These are phyloP conservation scores for Phytopythium delawarense DNA, from an alignment of 352 stramenopile species.

Conservation along the genomic window DNA sequence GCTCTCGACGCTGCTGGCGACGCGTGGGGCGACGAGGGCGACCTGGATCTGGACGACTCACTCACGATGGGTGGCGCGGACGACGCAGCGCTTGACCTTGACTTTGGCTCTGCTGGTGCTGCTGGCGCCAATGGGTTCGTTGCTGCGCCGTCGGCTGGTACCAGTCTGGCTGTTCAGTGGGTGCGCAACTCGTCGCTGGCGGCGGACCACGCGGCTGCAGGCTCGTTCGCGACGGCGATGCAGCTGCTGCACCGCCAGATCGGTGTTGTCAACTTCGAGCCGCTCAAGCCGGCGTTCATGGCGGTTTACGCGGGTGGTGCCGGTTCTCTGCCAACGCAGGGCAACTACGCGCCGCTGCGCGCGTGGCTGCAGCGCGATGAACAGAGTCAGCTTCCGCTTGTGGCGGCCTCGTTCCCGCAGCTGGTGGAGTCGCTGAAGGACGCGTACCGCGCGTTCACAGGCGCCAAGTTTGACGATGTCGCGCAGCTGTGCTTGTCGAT, in stretches of 20 bases:
- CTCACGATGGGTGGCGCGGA: conserved; percentile 37
- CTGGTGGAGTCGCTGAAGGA: conserved; percentile 93
- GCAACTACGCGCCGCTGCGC: conserved; percentile 65
- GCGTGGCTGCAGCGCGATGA: conserved; percentile 87
- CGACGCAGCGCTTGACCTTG: conserved; percentile 46
- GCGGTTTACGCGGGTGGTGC: conserved; percentile 77
- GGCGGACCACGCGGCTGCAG: conserved; percentile 96
- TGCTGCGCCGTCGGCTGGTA: conserved; percentile 87
- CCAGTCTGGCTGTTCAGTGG: conserved; percentile 89
- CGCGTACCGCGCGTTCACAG: conserved; percentile 96
- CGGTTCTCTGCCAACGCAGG: conserved; percentile 83
- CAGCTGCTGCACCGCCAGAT: conserved; percentile 99
- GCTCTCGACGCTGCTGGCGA: conserved; percentile 68
- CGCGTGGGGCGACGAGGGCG: conserved; percentile 80
- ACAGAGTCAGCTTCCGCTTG: conserved; percentile 76
- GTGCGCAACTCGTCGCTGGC: conserved; percentile 96
- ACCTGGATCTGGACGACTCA: conserved; percentile 83
- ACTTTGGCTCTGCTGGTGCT: conserved; percentile 37
- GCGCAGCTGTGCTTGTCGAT: conserved; percentile 91
- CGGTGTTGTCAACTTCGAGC: conserved; percentile 96
- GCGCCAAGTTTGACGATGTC: conserved; percentile 98
- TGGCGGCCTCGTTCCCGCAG: conserved; percentile 85
- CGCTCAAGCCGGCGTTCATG: conserved; percentile 91
- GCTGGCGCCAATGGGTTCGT: conserved; percentile 74
- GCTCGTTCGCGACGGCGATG: conserved; percentile 95